These are phyloP conservation scores for Suillus fuscotomentosus DNA, from an alignment of 768 basidiomycete genomes.

Conservation along the genomic window DNA sequence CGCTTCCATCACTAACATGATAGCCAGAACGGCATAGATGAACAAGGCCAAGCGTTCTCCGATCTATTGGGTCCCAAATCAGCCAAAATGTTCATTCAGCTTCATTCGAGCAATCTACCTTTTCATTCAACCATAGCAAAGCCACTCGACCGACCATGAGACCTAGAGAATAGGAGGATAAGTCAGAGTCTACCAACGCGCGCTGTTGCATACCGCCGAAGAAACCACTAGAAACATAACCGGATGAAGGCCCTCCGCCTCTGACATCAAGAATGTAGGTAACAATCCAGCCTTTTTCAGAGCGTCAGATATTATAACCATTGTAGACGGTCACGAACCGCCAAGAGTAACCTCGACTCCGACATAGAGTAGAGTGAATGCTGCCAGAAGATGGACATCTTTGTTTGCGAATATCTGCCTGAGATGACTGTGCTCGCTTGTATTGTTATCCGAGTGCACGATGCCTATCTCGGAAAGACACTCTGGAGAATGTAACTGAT, in stretches of 20 bases:
- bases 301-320: neutral
- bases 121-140: slow-evolving; percentile 55
- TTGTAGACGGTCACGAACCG: slow-evolving; percentile 23
- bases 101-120: slow-evolving; percentile 27
- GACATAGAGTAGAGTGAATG: slow-evolving; percentile 66
- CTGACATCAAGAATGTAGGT: slow-evolving; percentile 50
- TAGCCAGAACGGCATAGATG: slow-evolving; percentile 49
- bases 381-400: slow-evolving; percentile 59
- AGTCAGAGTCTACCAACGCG: neutral
- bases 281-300: slow-evolving; percentile 62
- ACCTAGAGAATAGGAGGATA: slow-evolving; percentile 33
- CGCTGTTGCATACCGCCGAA: slow-evolving; percentile 43
- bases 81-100: neutral
- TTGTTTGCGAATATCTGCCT: slow-evolving; percentile 51
- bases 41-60: slow-evolving; percentile 55
- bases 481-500: slow-evolving; percentile 33
- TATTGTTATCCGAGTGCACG: slow-evolving; percentile 33
- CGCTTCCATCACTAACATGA: slow-evolving; percentile 33
- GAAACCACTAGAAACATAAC: slow-evolving; percentile 54
- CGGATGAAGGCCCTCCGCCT: slow-evolving; percentile 45
- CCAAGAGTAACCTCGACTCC: slow-evolving; percentile 60
- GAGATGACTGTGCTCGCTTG: slow-evolving; percentile 37
- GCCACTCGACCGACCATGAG: slow-evolving; percentile 53
- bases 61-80: slow-evolving; percentile 30
- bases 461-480: slow-evolving; percentile 56